These are phyloP conservation scores for Aspergillus ochraceus DNA, from an alignment of 2,329 filamentous ascomycete species.

Conservation along the genomic window DNA sequence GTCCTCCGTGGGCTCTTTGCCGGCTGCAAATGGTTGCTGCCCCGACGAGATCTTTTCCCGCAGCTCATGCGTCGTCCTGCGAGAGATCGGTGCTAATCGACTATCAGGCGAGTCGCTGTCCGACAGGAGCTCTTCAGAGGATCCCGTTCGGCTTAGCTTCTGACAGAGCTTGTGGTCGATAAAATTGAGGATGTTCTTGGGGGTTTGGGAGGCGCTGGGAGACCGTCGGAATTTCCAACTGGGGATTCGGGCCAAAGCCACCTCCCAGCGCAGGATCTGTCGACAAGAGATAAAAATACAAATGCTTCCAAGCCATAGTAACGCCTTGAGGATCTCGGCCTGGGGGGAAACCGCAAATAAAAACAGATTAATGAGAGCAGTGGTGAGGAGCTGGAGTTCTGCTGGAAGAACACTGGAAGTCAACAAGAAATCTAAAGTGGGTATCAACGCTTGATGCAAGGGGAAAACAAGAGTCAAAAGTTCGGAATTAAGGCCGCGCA, in stretches of 20 bases:
- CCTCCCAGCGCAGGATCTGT: constrained; percentile 76
- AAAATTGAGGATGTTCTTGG: constrained; percentile 41
- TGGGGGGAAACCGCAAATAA: constrained; percentile 79
- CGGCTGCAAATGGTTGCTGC: constrained; percentile 23
- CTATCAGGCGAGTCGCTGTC: constrained; percentile 37
- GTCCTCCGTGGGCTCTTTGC: constrained; percentile 25
- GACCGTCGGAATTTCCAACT: constrained; percentile 80
- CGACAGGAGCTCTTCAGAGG: constrained; percentile 36
- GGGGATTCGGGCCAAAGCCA: constrained; percentile 82
- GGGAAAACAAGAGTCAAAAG: constrained; percentile 70
- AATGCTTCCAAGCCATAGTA: constrained; percentile 83
- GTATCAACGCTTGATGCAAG: constrained; percentile 74
- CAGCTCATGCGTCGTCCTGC: constrained; percentile 26
- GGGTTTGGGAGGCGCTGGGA: constrained; percentile 37
- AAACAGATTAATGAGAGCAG: constrained; percentile 77
- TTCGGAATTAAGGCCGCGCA: constrained; percentile 54
- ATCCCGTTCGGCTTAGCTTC: constrained; percentile 45
- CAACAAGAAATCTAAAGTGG: constrained; percentile 74
- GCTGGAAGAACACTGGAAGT: constrained; percentile 84
- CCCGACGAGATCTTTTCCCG: constrained; percentile 14
- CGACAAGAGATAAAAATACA: constrained; percentile 71
- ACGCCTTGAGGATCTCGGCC: constrained; percentile 76
- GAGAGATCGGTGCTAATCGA: constrained; percentile 34
- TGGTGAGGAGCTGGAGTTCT: constrained; percentile 84
- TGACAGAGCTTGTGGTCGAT: constrained; percentile 49